Evolutionary conservation across 306 rosid genomes (phyloP).

Genomic region (Carpinus fangiana): DNA sequence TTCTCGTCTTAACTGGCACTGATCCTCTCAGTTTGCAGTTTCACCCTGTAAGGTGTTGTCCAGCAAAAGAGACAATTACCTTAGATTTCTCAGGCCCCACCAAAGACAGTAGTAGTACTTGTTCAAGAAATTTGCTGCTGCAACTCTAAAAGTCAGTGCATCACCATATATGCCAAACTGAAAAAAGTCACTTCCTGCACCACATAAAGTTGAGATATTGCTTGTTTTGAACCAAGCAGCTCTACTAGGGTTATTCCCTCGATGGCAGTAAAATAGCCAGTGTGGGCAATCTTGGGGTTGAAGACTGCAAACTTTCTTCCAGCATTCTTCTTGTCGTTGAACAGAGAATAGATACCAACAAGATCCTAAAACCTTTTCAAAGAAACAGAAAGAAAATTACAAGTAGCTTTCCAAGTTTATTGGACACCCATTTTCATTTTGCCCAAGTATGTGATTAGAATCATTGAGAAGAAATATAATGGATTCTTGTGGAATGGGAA

Average conservation of each 20-base stretch:
- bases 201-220: neutral
- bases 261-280: constrained; percentile 43
- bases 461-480: too few relatives aligned
- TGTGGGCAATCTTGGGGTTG: constrained; percentile 36
- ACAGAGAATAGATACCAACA: constrained; percentile 52
- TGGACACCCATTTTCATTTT: too few relatives aligned
- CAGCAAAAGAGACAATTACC: constrained; percentile 1
- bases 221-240: neutral
- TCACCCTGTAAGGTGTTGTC: neutral
- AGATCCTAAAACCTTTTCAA: constrained; percentile 54
- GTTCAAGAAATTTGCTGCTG: neutral
- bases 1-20: neutral
- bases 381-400: neutral
- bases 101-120: constrained; percentile 10
- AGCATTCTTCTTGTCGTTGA: constrained; percentile 59
- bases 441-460: too few relatives aligned
- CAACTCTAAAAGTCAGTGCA: neutral
- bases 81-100: constrained; percentile 17
- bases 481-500: too few relatives aligned
- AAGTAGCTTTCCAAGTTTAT: too few relatives aligned
- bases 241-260: constrained; percentile 23
- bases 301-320: constrained; percentile 54
- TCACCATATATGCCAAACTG: constrained; percentile 10
- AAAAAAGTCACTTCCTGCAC: neutral
- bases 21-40: neutral